Conservation (phyloP, 257 asterid species). For the Cruciata laevipes region DNA sequence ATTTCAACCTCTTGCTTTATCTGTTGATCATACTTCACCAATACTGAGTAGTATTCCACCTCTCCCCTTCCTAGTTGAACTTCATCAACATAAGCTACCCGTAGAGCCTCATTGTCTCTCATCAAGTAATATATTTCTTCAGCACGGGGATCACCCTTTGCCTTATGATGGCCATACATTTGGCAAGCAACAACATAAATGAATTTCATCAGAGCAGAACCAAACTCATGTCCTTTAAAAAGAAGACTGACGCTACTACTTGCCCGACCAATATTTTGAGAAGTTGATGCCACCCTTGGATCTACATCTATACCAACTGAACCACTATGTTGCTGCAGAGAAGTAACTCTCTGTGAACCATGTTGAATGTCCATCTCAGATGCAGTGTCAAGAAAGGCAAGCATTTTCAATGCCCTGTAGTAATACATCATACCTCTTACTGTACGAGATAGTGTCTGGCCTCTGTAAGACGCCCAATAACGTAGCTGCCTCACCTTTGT, state of each 20-base stretch:
- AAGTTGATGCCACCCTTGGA: constrained; percentile 19
- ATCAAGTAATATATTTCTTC: constrained; percentile 72
- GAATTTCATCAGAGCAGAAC: constrained; percentile 73
- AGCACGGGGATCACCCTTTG: constrained; percentile 70
- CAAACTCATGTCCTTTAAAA: constrained; percentile 71
- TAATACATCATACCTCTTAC: constrained; percentile 98
- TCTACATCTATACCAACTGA: constrained; percentile 22
- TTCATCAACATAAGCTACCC: constrained; percentile 93
- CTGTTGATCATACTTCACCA: constrained; percentile 87
- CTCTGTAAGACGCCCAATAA: constrained; percentile 96
- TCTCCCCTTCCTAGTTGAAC: constrained; percentile 65
- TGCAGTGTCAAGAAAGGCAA: constrained; percentile 83
- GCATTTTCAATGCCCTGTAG: constrained; percentile 88
- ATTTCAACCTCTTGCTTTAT: constrained; percentile 68
- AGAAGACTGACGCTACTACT: constrained; percentile 68
- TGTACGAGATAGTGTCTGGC: constrained; percentile 89
- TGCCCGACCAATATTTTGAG: constrained; percentile 55
- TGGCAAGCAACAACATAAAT: constrained; percentile 92
- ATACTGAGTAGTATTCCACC: constrained; percentile 71
- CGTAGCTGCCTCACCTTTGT: constrained; percentile 68
- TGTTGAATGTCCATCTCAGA: constrained; percentile 75
- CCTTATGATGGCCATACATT: constrained; percentile 84
- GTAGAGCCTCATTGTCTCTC: constrained; percentile 86
- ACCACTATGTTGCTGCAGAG: constrained; percentile 31
- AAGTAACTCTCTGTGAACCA: constrained; percentile 53